Conservation (phyloP, 805 yeast genomes). For the Pichia cabralensis region DNA sequence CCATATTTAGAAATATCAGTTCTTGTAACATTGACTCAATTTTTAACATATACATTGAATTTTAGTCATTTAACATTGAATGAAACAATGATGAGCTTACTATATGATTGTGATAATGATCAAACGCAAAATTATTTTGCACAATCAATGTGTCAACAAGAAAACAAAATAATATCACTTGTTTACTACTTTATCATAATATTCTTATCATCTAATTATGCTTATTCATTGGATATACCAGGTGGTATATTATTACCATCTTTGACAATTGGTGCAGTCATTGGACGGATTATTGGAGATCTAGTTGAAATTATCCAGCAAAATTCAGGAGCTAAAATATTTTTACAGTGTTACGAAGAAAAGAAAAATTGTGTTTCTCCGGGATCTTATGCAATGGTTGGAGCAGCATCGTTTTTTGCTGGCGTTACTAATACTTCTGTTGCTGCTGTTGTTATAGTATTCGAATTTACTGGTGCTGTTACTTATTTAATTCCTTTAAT, state of each 20-base stretch:
- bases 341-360: slow-evolving; percentile 31
- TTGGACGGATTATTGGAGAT: slow-evolving; percentile 49
- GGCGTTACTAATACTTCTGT: slow-evolving; percentile 77
- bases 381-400: slow-evolving; percentile 81
- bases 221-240: slow-evolving; percentile 61
- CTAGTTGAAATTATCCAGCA: slow-evolving; percentile 39
- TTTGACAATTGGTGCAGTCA: slow-evolving; percentile 48
- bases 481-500: slow-evolving; percentile 77
- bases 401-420: slow-evolving; percentile 74
- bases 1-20: slow-evolving; percentile 1
- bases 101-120: slow-evolving; percentile 47
- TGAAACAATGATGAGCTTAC: slow-evolving; percentile 48
- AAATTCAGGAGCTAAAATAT: slow-evolving; percentile 28
- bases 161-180: slow-evolving; percentile 29
- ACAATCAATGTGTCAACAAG: slow-evolving; percentile 12
- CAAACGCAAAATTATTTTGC: slow-evolving; percentile 5
- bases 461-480: slow-evolving; percentile 81
- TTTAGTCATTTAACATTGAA: slow-evolving; percentile 41
- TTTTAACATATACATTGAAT: slow-evolving; percentile 43
- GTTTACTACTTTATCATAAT: slow-evolving; percentile 8
- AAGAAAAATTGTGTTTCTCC: slow-evolving; percentile 55
- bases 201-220: slow-evolving; percentile 50
- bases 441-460: slow-evolving; percentile 68
- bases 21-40: slow-evolving; percentile 37
- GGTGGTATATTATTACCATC: slow-evolving; percentile 63